Percentiles rank a stretch among this genome's conserved stretches.
Conservation (phyloP, 164 flowering plant genomes). For the Amborella trichopoda region DNA sequence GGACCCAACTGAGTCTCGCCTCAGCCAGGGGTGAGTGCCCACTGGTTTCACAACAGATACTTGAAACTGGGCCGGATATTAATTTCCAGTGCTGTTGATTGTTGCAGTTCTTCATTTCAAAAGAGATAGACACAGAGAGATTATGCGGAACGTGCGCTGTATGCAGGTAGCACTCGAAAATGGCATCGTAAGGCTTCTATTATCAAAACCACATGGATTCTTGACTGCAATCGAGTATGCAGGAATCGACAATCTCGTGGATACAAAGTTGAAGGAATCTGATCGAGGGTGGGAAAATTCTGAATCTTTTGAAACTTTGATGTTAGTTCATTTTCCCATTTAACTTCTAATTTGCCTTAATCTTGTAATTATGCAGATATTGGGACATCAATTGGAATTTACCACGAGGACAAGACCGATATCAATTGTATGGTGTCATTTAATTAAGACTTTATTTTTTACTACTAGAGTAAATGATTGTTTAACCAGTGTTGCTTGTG, state of each 20-base stretch:
- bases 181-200: constrained; percentile 30
- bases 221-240: constrained; percentile 37
- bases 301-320: too few species aligned
- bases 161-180: constrained; percentile 38
- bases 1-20: too few species aligned
- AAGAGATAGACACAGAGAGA: too few species aligned
- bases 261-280: constrained; percentile 20
- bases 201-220: constrained; percentile 33
- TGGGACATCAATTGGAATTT: constrained; percentile 48
- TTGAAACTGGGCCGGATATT: too few species aligned
- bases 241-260: constrained; percentile 37
- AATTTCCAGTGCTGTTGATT: too few species aligned
- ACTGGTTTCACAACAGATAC: too few species aligned
- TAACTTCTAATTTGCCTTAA: too few species aligned
- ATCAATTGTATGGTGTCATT: constrained; percentile 19
- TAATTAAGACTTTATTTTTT: background rate
- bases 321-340: too few species aligned
- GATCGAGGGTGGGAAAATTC: constrained; percentile 46
- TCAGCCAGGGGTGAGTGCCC: too few species aligned
- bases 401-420: constrained; percentile 33
- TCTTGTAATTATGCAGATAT: constrained; percentile 25
- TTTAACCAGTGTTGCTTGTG: background rate
- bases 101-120: too few species aligned
- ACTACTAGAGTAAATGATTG: too few species aligned
- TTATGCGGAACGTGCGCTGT: too few species aligned